Conservation (phyloP, 176 grass and related monocot species). For the Thinopyrum elongatum region DNA sequence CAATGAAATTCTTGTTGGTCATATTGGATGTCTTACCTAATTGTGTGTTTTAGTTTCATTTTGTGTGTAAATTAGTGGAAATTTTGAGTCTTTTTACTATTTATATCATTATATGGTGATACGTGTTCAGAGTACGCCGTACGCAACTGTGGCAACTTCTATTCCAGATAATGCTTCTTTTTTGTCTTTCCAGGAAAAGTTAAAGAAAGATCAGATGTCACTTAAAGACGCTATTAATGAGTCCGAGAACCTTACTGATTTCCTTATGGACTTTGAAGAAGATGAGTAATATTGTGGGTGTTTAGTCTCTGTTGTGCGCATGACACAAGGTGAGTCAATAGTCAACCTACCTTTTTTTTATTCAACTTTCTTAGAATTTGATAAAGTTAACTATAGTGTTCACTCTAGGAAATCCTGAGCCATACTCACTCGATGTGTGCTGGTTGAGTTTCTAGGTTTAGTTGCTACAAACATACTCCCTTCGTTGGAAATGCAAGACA, state of each 20-base stretch:
- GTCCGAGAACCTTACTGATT: conserved; percentile 79
- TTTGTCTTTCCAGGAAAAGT: conserved; percentile 58
- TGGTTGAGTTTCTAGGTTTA: conserved; percentile 18
- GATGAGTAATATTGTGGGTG: conserved; percentile 40
- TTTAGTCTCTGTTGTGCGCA: conserved; percentile 6
- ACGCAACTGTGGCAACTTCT: background rate
- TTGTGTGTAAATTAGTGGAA: conserved; percentile 1
- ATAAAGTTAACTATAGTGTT: background rate
- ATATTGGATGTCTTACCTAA: background rate
- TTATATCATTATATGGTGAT: conserved; percentile 23
- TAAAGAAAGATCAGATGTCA: conserved; percentile 56
- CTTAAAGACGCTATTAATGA: conserved; percentile 82
- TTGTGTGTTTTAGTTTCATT: background rate
- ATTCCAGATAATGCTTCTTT: conserved; percentile 3
- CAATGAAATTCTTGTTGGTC: conserved; percentile 8
- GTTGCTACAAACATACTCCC: background rate
- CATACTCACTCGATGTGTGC: background rate
- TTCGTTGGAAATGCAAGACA: background rate
- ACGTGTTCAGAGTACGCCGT: conserved; percentile 12
- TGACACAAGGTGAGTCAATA: conserved; percentile 27
- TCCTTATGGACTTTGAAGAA: conserved; percentile 86
- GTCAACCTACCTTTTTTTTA: conserved; percentile 10
- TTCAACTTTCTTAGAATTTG: background rate
- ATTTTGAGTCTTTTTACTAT: background rate
- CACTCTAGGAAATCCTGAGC: conserved; percentile 8